Percentiles rank a stretch among this genome's conserved stretches.
phyloP scores from a whole-genome alignment of 192 early-diverging fungal species.

The Neocallimastix lanati region DNA sequence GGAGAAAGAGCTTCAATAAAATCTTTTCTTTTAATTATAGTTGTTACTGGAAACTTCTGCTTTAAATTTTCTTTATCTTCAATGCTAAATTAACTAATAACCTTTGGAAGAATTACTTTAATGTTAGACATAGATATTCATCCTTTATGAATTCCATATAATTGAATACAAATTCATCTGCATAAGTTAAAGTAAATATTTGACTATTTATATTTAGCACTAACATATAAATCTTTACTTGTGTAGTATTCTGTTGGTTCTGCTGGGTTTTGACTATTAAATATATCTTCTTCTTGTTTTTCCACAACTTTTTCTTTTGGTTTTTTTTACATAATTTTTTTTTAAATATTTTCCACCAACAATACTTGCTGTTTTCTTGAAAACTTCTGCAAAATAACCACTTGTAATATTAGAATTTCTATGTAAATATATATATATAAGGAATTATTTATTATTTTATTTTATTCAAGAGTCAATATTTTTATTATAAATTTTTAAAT shows the following conservation, averaged over 20 bases:
- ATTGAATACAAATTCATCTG: slow-evolving; percentile 42
- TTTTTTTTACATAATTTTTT: slow-evolving; percentile 28
- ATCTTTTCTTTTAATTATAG: slow-evolving; percentile 8
- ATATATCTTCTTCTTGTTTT: slow-evolving; percentile 10
- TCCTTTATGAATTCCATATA: slow-evolving; percentile 22
- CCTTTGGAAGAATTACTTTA: background rate
- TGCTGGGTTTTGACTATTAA: background rate
- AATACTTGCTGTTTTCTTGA: slow-evolving; percentile 31
- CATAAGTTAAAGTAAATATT: slow-evolving; percentile 31
- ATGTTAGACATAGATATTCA: background rate
- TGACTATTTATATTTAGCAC: slow-evolving; percentile 26
- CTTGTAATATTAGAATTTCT: background rate
- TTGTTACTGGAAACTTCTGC: slow-evolving; percentile 1
- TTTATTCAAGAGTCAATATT: too few relatives aligned
- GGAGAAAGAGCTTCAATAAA: background rate
- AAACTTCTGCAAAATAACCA: background rate
- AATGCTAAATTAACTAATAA: too few relatives aligned
- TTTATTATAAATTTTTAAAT: too few relatives aligned
- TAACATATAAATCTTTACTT: slow-evolving; percentile 24
- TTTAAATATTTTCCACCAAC: slow-evolving; percentile 48
- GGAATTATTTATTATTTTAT: too few relatives aligned
- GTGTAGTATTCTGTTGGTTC: slow-evolving; percentile 23
- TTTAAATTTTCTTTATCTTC: background rate
- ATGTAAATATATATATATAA: too few relatives aligned
- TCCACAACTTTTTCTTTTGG: slow-evolving; percentile 21